Base-by-base conservation (phyloP, 768 basidiomycete genomes). In the Leucosporidium creatinivorum region DNA sequence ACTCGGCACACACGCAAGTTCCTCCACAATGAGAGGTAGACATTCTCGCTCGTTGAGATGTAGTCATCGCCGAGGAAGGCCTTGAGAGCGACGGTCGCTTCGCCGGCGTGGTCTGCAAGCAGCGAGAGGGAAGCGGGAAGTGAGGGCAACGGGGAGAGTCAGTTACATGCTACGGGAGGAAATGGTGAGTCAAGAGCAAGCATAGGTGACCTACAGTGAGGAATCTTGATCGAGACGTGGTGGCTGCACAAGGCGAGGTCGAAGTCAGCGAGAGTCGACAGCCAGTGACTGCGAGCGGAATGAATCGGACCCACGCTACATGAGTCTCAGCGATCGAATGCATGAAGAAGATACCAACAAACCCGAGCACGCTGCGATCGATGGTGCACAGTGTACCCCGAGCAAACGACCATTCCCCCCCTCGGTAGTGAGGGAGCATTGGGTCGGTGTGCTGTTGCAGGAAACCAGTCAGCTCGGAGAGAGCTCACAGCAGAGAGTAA, bases 391-490 rank as follows among this genome's bases (percentile, higher is more conserved):
- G 85, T 25, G 93, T 94, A 67, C 93, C 93, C 73, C 91, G 89
- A 50, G 87, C 81, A 83, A 97, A 98, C 44, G 87, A 92, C 83
- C 93, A 96, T 77, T 89, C 88, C 47, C 85, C 77, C 19, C 86
- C 85, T 72, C 91, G 91, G 83, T 96, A 96, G 80, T 97, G 94
- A 60, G 93, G 93, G 54, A 97, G 84, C 56, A 89, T 79, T 28
- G 93, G 91, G 80, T 96, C 93, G 74, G 93, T 97, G 82, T 98
- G 93, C 81, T 98, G 94, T 60, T 82, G 88, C n/a, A 44, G n/a
- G 31, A 13, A 23, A 23, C 25, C 21, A 23, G 13, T 58, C 23
- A 58, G 57, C n/a, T 33, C 23, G 23, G 25, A 4, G 5, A 15
- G 10, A 44, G 13, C 5, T 33, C 33, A 33, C n/a, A 33, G 33